Conservation (phyloP, 768 basidiomycete genomes). For the Gloeopeniophorella convolvens region DNA sequence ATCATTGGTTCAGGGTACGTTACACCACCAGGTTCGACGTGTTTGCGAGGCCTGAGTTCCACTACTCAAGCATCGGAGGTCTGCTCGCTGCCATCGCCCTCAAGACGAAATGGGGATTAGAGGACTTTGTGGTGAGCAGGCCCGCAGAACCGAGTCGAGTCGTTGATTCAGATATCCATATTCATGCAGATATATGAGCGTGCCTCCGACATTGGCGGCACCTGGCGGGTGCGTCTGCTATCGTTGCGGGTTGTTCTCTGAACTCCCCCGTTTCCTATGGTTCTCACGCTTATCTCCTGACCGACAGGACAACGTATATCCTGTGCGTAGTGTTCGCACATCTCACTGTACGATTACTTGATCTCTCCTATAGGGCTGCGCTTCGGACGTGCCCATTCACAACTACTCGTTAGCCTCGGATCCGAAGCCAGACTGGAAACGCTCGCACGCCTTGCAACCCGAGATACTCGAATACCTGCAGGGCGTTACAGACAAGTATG, state of each 20-base stretch:
- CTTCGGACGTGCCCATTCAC: conserved; percentile 22
- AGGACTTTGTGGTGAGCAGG: conserved; percentile 27
- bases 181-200: conserved; percentile 29
- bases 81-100: conserved; percentile 27
- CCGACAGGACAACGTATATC: conserved; percentile 23
- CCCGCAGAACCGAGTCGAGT: no score
- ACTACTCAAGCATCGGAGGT: conserved; percentile 23
- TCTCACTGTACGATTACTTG: not conserved
- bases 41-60: not conserved
- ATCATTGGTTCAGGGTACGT: conserved; percentile 25
- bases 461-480: conserved; percentile 28
- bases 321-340: conserved; percentile 6
- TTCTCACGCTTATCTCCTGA: not conserved
- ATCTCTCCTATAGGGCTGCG: conserved; percentile 21
- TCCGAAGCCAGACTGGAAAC: conserved; percentile 25
- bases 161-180: not conserved
- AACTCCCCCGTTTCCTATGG: no score
- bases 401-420: conserved; percentile 26
- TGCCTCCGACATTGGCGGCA: conserved; percentile 24
- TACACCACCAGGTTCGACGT: not conserved
- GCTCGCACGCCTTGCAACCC: conserved; percentile 21
- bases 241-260: no score
- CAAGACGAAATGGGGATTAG: conserved; percentile 26
- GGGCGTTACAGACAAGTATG: conserved; percentile 20
- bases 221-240: conserved; percentile 21